Percentiles rank a stretch among this genome's conserved stretches.
Conservation (phyloP, 2,329 filamentous ascomycete genomes). For the Pseudocercospora crystallina region DNA sequence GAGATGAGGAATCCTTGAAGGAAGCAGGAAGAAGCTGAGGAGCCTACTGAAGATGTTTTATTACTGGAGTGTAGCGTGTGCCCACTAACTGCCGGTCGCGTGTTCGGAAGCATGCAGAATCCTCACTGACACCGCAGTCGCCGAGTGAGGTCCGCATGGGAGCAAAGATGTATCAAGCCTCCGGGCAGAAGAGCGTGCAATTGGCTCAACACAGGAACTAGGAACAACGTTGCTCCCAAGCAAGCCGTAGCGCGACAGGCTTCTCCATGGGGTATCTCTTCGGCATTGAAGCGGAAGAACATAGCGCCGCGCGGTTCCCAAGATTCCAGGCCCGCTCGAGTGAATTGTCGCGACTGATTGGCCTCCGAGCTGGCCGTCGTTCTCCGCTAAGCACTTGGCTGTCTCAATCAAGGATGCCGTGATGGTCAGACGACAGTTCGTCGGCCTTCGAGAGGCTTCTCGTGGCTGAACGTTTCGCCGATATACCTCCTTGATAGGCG, state of each 20-base stretch:
- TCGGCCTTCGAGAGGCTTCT: slow-evolving; percentile 3
- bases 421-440: not conserved
- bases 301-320: slow-evolving; percentile 2
- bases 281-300: not conserved
- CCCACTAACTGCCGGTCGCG: not conserved
- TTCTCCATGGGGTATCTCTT: slow-evolving; percentile 1
- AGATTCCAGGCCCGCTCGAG: not conserved
- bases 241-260: too few species aligned
- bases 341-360: not conserved
- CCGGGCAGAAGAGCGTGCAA: not conserved
- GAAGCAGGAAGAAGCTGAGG: not conserved
- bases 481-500: not conserved
- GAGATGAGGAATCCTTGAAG: slow-evolving; percentile 1
- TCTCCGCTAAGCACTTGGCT: not conserved
- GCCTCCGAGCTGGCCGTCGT: not conserved
- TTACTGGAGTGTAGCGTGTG: too few species aligned
- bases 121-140: not conserved
- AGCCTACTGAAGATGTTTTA: not conserved
- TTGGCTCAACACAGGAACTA: not conserved
- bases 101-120: not conserved
- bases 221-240: slow-evolving; percentile 4
- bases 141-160: not conserved
- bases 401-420: not conserved
- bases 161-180: not conserved
- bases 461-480: slow-evolving; percentile 6